Base-by-base conservation (phyloP, 768 basidiomycete species). In the Mrakia hoshinonis region DNA sequence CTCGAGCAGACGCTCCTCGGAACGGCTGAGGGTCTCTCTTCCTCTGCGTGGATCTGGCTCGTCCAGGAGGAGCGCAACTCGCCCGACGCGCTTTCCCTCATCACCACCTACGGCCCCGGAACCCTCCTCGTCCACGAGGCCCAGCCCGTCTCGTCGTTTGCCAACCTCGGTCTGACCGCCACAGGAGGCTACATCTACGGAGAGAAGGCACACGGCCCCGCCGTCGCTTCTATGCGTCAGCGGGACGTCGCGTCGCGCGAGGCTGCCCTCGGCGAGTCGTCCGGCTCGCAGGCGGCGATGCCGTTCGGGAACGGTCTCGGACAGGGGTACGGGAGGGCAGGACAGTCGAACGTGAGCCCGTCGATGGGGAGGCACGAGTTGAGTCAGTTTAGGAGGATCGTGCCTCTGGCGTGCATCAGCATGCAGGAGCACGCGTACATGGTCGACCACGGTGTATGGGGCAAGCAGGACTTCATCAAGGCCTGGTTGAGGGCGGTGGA, bases 401-500 rank as follows among this genome's bases (percentile, higher is more conserved):
- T 69, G 10, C 72, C 72, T 0, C 62, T 73, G 15, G 72, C 72
- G 7, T 62, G 60, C 58, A 29, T 68, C 20, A 63, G 54, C 10
- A 18, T 73, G 51, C 67, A 73, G 29, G 72, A 73, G 67, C 67
- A 68, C 49, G 72, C 72, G 20, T 73, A 47, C 49, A 48, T 73
- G 60, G 49, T 47, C 15, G 66, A 67, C 29, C 67, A 73, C n/a
- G 72, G 72, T 12, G 72, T 73, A 18, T 73, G 72, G 72, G 72
- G 72, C 13, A 73, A 73, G 62, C 49, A 54, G 18, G 67, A 60
- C 26, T 73, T 68, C 52, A 67, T 73, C 15, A 39, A 67, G 60
- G 51, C 60, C 36, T 73, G 72, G 72, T 38, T 73, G 49, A 54
- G 38, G 26, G 60, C 65, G n/a, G 47, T 73, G 26, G 72, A 73